Base-by-base conservation (phyloP, 306 rosid genomes). In the Cucurbita pepo region DNA sequence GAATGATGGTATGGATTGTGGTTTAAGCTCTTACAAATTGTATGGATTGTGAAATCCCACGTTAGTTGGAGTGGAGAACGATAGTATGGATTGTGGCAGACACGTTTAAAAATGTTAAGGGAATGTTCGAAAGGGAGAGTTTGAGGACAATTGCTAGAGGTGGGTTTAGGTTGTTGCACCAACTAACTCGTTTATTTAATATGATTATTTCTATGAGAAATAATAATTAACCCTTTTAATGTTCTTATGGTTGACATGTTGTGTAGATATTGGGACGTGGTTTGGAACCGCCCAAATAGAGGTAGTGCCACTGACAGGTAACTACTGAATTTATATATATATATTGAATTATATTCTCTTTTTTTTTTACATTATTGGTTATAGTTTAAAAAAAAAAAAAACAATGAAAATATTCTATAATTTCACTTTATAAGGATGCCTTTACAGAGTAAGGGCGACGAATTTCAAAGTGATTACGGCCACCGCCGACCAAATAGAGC, bases 201-300 rank as follows among this genome's bases (percentile, higher is more conserved):
- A 13, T 9, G 4, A 56, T 21, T 18, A 56, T 8, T 56, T 8
- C 0, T 4, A 19, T 21, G 14, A 8, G 11, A 8, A 43, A 43
- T 1, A 8, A 43, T 8, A 22, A 41, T 38, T 16, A 5, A 0
- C 5, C 41, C 22, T 21, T 36, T 7, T 34, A 55, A 61, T 15
- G 22, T 15, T 61, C 16, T 61, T 61, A 16, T 16, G 16, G 50
- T 38, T 38, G 50, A 62, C 18, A 0, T 43, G 3, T 12, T 3
- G 55, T 25, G 51, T 30, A 92, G 97, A 80, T 92, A 92, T 72
- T 78, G 85, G 58, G 96, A 92, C 55, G 76, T 84, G 12, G 89
- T 76, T 61, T 88, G 98, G 90, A 88, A 83, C 58, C 22, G 21
- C 19, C 85, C 75, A 3, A 83, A 60, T 48, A 16, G 37, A 3